Percentiles rank a stretch among this genome's conserved stretches.
phyloP scores from a whole-genome alignment of 495 filamentous ascomycete genomes.

The Pseudevernia furfuracea region DNA sequence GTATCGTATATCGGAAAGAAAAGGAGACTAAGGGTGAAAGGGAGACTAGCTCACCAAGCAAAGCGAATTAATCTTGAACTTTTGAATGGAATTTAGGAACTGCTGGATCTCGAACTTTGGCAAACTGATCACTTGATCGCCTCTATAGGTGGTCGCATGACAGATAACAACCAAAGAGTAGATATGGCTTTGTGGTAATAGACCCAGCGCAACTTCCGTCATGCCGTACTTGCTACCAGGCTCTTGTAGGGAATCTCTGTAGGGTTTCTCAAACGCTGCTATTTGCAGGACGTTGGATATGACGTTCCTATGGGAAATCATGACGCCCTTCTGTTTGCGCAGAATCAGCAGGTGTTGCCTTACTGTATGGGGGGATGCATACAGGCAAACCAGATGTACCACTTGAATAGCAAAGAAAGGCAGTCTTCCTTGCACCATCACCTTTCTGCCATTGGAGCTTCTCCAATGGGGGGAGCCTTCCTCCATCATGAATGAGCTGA shows the following conservation, averaged over 20 bases:
- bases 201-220: constrained; percentile 59
- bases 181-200: constrained; percentile 82
- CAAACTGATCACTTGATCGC: constrained; percentile 71
- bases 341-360: constrained; percentile 2
- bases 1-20: neutral
- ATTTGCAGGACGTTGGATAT: constrained; percentile 76
- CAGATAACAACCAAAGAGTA: constrained; percentile 74
- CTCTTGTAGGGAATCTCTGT: constrained; percentile 35
- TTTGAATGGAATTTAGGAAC: constrained; percentile 60
- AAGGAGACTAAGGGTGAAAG: neutral
- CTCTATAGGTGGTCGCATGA: constrained; percentile 61
- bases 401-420: constrained; percentile 84
- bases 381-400: constrained; percentile 83
- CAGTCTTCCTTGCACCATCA: constrained; percentile 65
- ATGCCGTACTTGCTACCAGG: constrained; percentile 32
- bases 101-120: constrained; percentile 73
- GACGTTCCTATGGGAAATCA: constrained; percentile 84
- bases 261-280: constrained; percentile 44
- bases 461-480: constrained; percentile 53
- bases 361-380: constrained; percentile 27
- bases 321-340: constrained; percentile 71
- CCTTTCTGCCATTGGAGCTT: constrained; percentile 62
- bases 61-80: constrained; percentile 61
- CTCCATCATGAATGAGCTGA: constrained; percentile 60
- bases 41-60: constrained; percentile 48